Conservation (phyloP, 2,329 filamentous ascomycete species). For the Aspergillus fumigatus region DNA sequence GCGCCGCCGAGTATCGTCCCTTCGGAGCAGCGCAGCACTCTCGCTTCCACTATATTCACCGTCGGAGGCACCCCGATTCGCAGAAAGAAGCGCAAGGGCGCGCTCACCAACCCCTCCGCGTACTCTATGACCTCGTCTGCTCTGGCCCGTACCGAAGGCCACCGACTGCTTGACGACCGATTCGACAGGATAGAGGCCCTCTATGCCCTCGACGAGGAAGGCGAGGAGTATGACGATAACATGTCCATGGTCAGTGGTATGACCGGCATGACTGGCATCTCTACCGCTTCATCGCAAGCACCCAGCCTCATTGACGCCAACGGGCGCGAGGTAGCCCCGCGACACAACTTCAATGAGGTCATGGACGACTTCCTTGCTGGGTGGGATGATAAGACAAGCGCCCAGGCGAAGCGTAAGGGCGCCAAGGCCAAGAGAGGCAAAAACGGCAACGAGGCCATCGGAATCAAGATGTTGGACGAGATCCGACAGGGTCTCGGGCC, state of each 20-base stretch:
- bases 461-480: conserved; percentile 86
- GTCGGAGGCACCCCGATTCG: conserved; percentile 64
- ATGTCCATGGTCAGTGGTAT: conserved; percentile 50
- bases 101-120: conserved; percentile 77
- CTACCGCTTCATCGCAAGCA: conserved; percentile 54
- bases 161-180: conserved; percentile 77
- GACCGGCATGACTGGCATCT: conserved; percentile 57
- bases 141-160: conserved; percentile 79
- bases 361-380: conserved; percentile 87
- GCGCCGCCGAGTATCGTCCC: conserved; percentile 34
- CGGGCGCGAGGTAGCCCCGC: conserved; percentile 50
- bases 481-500: conserved; percentile 75
- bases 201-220: conserved; percentile 61
- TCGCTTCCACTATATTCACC: conserved; percentile 44
- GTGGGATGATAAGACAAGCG: conserved; percentile 42
- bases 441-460: conserved; percentile 74
- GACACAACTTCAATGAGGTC: conserved; percentile 79
- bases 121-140: conserved; percentile 93
- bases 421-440: conserved; percentile 60
- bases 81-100: conserved; percentile 92
- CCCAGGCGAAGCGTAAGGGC: conserved; percentile 40
- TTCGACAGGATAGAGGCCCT: conserved; percentile 89
- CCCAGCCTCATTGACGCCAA: conserved; percentile 45
- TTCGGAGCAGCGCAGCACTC: conserved; percentile 39
- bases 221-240: conserved; percentile 47